These are phyloP conservation scores for Neophaeococcomyces aloes DNA, from an alignment of 2,329 filamentous ascomycete species.

Conservation along the genomic window DNA sequence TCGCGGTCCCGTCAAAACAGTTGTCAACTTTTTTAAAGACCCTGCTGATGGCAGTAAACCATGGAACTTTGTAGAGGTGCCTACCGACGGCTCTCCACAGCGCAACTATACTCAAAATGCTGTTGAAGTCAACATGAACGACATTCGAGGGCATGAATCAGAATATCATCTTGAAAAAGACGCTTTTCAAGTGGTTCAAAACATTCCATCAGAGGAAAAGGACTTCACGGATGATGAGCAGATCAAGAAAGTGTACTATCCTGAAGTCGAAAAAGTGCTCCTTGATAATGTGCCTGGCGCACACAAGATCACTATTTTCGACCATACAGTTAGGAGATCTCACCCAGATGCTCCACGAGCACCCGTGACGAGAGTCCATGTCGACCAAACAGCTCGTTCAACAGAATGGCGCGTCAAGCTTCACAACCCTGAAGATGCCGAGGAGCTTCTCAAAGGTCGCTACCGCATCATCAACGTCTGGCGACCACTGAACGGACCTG, in stretches of 20 bases:
- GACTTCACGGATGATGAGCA: conserved; percentile 58
- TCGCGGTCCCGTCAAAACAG: conserved; percentile 51
- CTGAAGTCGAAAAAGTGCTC: conserved; percentile 66
- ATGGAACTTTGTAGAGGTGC: conserved; percentile 57
- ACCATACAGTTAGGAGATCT: conserved; percentile 74
- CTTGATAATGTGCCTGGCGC: conserved; percentile 56
- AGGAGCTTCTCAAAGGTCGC: conserved; percentile 52
- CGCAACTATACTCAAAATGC: conserved; percentile 51
- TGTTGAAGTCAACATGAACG: conserved; percentile 51
- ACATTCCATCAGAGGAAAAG: conserved; percentile 46
- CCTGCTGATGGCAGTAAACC: conserved; percentile 51
- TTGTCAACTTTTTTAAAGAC: conserved; percentile 55
- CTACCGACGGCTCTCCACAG: conserved; percentile 50
- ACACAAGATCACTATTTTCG: conserved; percentile 62
- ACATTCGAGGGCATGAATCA: conserved; percentile 61
- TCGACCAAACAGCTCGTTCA: conserved; percentile 66
- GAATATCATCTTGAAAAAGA: conserved; percentile 59
- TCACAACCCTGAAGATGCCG: conserved; percentile 59
- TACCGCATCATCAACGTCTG: conserved; percentile 85
- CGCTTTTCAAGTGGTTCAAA: conserved; percentile 58
- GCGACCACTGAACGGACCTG: conserved; percentile 54
- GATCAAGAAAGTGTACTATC: conserved; percentile 68
- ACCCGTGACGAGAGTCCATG: conserved; percentile 65
- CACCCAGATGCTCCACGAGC: conserved; percentile 48
- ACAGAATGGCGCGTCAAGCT: conserved; percentile 56